Evolutionary conservation across 1,284 basidiomycete genomes (phyloP).

Genomic region (Cystobasidium pallidum): DNA sequence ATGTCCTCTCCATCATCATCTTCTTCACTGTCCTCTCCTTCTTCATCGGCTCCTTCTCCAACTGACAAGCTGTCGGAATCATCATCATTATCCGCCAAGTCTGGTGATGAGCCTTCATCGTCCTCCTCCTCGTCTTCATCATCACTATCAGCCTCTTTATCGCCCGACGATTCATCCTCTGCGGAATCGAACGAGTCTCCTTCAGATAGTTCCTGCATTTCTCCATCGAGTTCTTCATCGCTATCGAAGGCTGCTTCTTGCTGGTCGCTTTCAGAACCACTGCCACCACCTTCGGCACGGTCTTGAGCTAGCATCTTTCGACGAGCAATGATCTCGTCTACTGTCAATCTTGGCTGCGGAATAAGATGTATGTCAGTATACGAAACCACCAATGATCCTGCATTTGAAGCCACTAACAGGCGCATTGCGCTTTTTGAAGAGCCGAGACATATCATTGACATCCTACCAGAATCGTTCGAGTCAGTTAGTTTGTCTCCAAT

Average conservation of each 20-base stretch:
- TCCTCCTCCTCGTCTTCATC: conserved; percentile 50
- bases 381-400: conserved; percentile 40
- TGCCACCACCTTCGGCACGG: conserved; percentile 53
- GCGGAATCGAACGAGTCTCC: conserved; percentile 42
- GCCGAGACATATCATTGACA: conserved; percentile 51
- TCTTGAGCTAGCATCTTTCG: conserved; percentile 57
- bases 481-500: conserved; percentile 55
- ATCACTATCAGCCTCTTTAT: conserved; percentile 54
- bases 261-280: conserved; percentile 46
- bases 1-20: conserved; percentile 45
- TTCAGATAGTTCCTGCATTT: conserved; percentile 20
- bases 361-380: conserved; percentile 1
- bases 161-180: conserved; percentile 30
- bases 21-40: conserved; percentile 54
- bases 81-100: conserved; percentile 30
- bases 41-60: conserved; percentile 48
- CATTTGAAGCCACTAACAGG: conserved; percentile 61
- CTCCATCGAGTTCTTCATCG: conserved; percentile 36
- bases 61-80: conserved; percentile 46
- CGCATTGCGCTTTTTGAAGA: conserved; percentile 53
- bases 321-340: conserved; percentile 89
- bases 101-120: conserved; percentile 50
- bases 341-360: conserved; percentile 74
- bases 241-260: conserved; percentile 45
- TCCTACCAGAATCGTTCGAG: conserved; percentile 46